Evolutionary conservation across 2,329 filamentous ascomycete species (phyloP).

Genomic region (Aspergillus sp.): DNA sequence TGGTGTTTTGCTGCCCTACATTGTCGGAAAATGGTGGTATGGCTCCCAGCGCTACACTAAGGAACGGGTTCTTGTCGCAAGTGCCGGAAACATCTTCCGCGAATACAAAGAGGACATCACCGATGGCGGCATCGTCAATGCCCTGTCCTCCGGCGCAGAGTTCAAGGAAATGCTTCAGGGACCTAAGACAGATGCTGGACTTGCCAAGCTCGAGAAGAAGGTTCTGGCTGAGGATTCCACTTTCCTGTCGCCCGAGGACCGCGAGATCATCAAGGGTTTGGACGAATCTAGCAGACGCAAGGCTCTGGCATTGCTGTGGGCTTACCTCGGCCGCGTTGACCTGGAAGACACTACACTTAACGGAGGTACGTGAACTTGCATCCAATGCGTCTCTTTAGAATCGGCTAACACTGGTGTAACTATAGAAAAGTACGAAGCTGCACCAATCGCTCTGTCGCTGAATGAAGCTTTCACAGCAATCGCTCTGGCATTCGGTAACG

Average conservation of each 20-base stretch:
- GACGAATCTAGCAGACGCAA: constrained; percentile 82
- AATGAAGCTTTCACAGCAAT: constrained; percentile 87
- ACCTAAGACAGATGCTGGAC: constrained; percentile 74
- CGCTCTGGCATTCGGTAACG: constrained; percentile 81
- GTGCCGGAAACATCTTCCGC: constrained; percentile 90
- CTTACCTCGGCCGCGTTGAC: constrained; percentile 86
- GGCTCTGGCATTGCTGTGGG: constrained; percentile 87
- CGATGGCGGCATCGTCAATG: constrained; percentile 75
- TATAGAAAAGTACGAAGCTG: constrained; percentile 79
- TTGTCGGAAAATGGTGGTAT: constrained; percentile 98
- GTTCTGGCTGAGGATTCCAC: constrained; percentile 64
- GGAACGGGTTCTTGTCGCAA: constrained; percentile 89
- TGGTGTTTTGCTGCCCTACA: constrained; percentile 85
- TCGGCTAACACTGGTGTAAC: constrained; percentile 19
- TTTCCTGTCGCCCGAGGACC: constrained; percentile 71
- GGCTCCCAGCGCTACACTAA: constrained; percentile 90
- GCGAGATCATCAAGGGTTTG: constrained; percentile 72
- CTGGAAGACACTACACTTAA: constrained; percentile 76
- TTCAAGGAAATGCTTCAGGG: constrained; percentile 76
- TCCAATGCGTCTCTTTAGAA: background rate
- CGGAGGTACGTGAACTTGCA: constrained; percentile 50
- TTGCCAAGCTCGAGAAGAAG: constrained; percentile 81
- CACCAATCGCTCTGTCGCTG: constrained; percentile 79
- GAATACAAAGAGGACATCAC: constrained; percentile 86
- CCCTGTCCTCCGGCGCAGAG: constrained; percentile 83